Evolutionary conservation across 352 stramenopile species (phyloP).

Genomic region (Globisporangium cystogenes): DNA sequence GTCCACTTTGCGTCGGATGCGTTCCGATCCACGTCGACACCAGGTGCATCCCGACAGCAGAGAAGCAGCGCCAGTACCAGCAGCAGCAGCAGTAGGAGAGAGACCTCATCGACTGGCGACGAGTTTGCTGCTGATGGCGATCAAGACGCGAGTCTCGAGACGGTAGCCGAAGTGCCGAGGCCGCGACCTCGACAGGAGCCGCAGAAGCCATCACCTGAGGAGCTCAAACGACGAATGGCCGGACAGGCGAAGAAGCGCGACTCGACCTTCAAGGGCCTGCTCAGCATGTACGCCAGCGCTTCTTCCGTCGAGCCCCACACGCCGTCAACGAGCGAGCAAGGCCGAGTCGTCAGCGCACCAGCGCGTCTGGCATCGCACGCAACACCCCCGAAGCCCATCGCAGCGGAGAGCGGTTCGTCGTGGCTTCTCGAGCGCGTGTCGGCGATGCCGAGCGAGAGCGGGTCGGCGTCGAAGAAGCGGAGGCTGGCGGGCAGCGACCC

Average conservation of each 20-base stretch:
- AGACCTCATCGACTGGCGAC: neutral
- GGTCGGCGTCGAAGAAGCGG: conserved; percentile 5
- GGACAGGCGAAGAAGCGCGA: conserved; percentile 17
- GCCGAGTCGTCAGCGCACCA: neutral
- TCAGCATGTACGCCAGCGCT: conserved; percentile 8
- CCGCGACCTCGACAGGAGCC: neutral
- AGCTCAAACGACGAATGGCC: conserved; percentile 8
- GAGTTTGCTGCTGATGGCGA: neutral
- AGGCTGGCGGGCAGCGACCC: neutral
- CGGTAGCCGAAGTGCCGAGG: neutral
- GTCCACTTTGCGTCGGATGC: conserved; percentile 4
- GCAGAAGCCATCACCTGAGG: conserved; percentile 5
- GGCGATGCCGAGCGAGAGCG: conserved; percentile 1
- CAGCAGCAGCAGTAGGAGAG: no score
- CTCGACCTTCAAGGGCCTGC: conserved; percentile 13
- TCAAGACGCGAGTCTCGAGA: neutral
- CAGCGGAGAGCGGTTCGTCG: conserved; percentile 12
- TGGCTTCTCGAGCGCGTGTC: conserved; percentile 15
- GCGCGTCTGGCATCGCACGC: conserved; percentile 8
- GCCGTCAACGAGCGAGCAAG: conserved; percentile 6
- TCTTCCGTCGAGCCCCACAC: neutral
- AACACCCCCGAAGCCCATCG: conserved; percentile 8
- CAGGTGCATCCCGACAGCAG: neutral
- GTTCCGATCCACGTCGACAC: conserved; percentile 2
- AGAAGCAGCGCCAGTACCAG: neutral